phyloP scores from a whole-genome alignment of 345 rosid species.

The Pugionium dolabratum region DNA sequence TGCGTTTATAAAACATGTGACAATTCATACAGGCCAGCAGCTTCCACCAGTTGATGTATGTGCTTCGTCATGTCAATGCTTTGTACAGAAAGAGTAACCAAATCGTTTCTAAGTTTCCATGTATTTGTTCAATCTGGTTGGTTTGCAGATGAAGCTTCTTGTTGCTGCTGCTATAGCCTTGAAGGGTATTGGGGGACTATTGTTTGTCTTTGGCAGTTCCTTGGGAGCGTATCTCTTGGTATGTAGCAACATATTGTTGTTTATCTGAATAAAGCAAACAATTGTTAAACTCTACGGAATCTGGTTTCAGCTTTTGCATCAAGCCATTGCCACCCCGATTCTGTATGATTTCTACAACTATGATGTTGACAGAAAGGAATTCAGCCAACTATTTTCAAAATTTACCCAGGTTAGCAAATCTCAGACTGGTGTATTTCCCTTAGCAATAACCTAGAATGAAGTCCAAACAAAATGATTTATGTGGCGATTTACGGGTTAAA shows the following conservation, averaged over 20 bases:
- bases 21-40: slow-evolving; percentile 52
- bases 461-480: too few species aligned
- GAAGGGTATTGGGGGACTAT: slow-evolving; percentile 68
- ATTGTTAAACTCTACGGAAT: neutral
- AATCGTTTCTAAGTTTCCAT: slow-evolving; percentile 9
- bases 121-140: slow-evolving; percentile 5
- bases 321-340: slow-evolving; percentile 53
- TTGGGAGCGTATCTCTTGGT: slow-evolving; percentile 82
- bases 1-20: slow-evolving; percentile 46
- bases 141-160: slow-evolving; percentile 48
- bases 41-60: slow-evolving; percentile 56
- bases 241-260: neutral
- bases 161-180: slow-evolving; percentile 56
- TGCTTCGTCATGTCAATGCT: neutral
- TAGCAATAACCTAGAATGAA: too few species aligned
- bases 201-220: slow-evolving; percentile 65
- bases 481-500: too few species aligned
- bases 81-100: neutral
- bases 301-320: slow-evolving; percentile 60
- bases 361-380: slow-evolving; percentile 57
- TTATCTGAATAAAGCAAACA: too few species aligned
- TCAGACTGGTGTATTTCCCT: too few species aligned
- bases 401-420: slow-evolving; percentile 58
- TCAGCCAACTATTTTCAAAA: slow-evolving; percentile 49
- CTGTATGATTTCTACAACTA: slow-evolving; percentile 76